Evolutionary conservation across 2,329 filamentous ascomycete species (phyloP).

Genomic region (Fusarium verticillioides): DNA sequence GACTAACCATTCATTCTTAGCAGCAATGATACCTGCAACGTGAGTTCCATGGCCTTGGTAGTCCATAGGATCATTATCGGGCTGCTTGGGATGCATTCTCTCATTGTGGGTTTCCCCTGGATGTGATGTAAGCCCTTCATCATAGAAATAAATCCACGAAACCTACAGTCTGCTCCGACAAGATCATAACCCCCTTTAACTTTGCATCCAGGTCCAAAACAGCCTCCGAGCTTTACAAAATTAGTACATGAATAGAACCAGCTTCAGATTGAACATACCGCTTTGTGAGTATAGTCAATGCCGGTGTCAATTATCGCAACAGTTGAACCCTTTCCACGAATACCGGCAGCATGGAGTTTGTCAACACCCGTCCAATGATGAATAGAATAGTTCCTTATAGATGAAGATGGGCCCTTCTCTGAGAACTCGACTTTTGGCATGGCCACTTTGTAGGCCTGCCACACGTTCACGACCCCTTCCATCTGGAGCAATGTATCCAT

Average conservation of each 20-base stretch:
- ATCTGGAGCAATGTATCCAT: slow-evolving; percentile 48
- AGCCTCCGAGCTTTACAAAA: slow-evolving; percentile 50
- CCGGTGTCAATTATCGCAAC: slow-evolving; percentile 55
- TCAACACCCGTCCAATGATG: slow-evolving; percentile 55
- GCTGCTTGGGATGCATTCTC: slow-evolving; percentile 45
- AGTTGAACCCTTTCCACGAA: slow-evolving; percentile 52
- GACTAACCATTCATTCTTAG: slow-evolving; percentile 51
- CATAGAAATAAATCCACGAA: background rate
- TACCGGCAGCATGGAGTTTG: slow-evolving; percentile 51
- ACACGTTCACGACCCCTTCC: slow-evolving; percentile 52
- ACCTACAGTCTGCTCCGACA: slow-evolving; percentile 49
- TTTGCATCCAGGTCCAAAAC: slow-evolving; percentile 54
- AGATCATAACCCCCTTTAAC: slow-evolving; percentile 53
- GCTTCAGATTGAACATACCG: slow-evolving; percentile 37
- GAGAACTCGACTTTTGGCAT: slow-evolving; percentile 32
- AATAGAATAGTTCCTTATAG: slow-evolving; percentile 47
- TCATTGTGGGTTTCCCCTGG: slow-evolving; percentile 48
- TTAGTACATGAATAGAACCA: background rate
- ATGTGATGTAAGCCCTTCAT: slow-evolving; percentile 12
- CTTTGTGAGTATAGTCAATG: slow-evolving; percentile 53
- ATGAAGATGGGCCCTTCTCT: slow-evolving; percentile 17
- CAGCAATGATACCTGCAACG: slow-evolving; percentile 62
- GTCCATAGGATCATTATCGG: slow-evolving; percentile 52
- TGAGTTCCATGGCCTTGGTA: slow-evolving; percentile 53
- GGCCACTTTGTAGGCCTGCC: slow-evolving; percentile 47